Evolutionary conservation across 192 early-diverging fungal genomes (phyloP).

Genomic region (Kickxella alabastrina): DNA sequence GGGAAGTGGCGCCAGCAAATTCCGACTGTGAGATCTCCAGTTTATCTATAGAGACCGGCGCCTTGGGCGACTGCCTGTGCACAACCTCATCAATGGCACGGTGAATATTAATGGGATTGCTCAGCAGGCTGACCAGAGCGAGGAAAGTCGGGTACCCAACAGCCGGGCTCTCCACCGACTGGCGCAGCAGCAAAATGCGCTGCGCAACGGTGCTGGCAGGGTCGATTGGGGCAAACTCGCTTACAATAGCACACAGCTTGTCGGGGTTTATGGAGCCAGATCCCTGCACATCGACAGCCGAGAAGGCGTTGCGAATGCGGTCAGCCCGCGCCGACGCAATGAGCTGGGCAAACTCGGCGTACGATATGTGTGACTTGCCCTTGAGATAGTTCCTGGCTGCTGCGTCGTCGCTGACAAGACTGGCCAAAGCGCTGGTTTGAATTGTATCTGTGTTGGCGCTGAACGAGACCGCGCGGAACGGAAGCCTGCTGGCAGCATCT

Average conservation of each 20-base stretch:
- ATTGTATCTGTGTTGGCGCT: slow-evolving; percentile 7
- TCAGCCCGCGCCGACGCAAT: slow-evolving; percentile 26
- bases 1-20: slow-evolving; percentile 12
- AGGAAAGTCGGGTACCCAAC: slow-evolving; percentile 56
- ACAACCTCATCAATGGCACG: slow-evolving; percentile 41
- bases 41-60: too few species aligned
- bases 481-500: slow-evolving; percentile 53
- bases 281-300: slow-evolving; percentile 17
- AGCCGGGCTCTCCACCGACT: slow-evolving; percentile 20
- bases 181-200: slow-evolving; percentile 38
- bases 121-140: slow-evolving; percentile 46
- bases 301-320: slow-evolving; percentile 40
- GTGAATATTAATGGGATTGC: slow-evolving; percentile 37
- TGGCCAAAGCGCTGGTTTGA: slow-evolving; percentile 8
- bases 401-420: slow-evolving; percentile 15
- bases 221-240: slow-evolving; percentile 35
- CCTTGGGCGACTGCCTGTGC: slow-evolving; percentile 6
- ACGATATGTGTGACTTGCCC: slow-evolving; percentile 15
- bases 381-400: slow-evolving; percentile 24
- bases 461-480: slow-evolving; percentile 44
- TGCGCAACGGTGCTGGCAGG: slow-evolving; percentile 14
- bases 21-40: slow-evolving; percentile 11
- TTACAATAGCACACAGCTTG: slow-evolving; percentile 29
- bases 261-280: slow-evolving; percentile 36
- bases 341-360: slow-evolving; percentile 46